phyloP scores from a whole-genome alignment of 331 rosid genomes.

The Acacia pycnantha region DNA sequence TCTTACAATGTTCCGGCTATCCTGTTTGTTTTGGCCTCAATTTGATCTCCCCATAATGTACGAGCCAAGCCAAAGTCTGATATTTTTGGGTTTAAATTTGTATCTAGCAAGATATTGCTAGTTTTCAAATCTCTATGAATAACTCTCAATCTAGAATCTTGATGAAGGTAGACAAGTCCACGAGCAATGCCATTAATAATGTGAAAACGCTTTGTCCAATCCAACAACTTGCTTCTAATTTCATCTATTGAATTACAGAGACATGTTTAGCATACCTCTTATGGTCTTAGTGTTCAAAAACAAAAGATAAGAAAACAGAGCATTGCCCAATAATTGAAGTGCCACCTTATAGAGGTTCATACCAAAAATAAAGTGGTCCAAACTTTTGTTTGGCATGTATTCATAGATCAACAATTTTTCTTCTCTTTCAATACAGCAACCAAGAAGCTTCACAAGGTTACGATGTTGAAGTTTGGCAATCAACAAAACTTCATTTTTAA shows the following conservation, averaged over 20 bases:
- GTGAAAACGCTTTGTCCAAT: conserved; percentile 19
- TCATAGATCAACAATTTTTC: conserved; percentile 25
- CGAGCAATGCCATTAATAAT: conserved; percentile 25
- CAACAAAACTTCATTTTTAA: conserved; percentile 18
- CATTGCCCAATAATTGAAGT: background rate
- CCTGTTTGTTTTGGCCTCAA: background rate
- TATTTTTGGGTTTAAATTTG: conserved; percentile 16
- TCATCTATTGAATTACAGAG: conserved; percentile 24
- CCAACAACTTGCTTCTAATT: conserved; percentile 7
- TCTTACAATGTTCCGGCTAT: conserved; percentile 18
- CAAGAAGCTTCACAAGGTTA: conserved; percentile 25
- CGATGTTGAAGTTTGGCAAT: conserved; percentile 31
- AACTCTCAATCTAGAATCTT: conserved; percentile 16
- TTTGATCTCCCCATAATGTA: conserved; percentile 7
- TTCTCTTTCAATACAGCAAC: conserved; percentile 22
- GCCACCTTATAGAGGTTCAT: background rate
- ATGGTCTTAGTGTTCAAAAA: background rate
- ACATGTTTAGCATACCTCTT: background rate
- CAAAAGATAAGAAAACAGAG: background rate
- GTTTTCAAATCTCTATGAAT: conserved; percentile 18
- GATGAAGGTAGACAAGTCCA: conserved; percentile 22
- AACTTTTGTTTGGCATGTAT: conserved; percentile 17
- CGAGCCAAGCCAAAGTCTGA: conserved; percentile 12
- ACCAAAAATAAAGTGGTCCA: conserved; percentile 19
- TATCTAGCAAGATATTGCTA: conserved; percentile 2